A percentile compares a stretch with the other conserved stretches of the same genome.
phyloP scores from a whole-genome alignment of 495 filamentous ascomycete species.

The Xylaria sp. region DNA sequence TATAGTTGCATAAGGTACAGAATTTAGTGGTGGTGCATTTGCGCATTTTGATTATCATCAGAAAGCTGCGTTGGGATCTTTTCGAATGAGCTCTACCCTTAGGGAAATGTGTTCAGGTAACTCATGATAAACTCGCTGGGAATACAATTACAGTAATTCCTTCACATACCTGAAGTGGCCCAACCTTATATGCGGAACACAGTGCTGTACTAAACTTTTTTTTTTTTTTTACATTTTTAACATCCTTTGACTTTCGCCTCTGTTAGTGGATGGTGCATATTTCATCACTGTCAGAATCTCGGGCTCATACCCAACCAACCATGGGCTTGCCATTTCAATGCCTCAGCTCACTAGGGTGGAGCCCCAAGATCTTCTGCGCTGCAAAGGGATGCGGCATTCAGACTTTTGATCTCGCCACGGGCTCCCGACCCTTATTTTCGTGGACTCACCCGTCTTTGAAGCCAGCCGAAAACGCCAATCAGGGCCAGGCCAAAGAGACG shows the following conservation, averaged over 20 bases:
- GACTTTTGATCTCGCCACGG: slow-evolving; percentile 53
- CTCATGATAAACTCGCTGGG: not conserved
- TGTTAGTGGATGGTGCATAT: slow-evolving; percentile 3
- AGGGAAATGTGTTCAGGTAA: not conserved
- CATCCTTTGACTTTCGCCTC: slow-evolving; percentile 2
- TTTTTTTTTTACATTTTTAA: no score
- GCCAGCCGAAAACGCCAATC: slow-evolving; percentile 29
- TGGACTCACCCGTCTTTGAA: slow-evolving; percentile 49
- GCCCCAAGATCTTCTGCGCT: slow-evolving; percentile 56
- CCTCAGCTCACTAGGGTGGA: slow-evolving; percentile 41
- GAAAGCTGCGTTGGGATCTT: not conserved
- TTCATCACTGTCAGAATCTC: not conserved
- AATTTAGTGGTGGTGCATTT: not conserved
- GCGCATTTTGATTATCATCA: not conserved
- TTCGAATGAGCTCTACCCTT: not conserved
- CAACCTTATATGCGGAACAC: not conserved
- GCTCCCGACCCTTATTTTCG: slow-evolving; percentile 57
- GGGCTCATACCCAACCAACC: slow-evolving; percentile 28
- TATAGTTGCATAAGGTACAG: slow-evolving; percentile 1
- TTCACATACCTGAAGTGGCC: not conserved
- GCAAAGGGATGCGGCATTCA: slow-evolving; percentile 64
- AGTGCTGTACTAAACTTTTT: not conserved
- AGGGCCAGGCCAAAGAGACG: slow-evolving; percentile 29
- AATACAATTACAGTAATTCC: not conserved
- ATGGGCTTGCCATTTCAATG: slow-evolving; percentile 59